phyloP scores from a whole-genome alignment of 2,329 filamentous ascomycete species.

The Sclerotinia borealis region DNA sequence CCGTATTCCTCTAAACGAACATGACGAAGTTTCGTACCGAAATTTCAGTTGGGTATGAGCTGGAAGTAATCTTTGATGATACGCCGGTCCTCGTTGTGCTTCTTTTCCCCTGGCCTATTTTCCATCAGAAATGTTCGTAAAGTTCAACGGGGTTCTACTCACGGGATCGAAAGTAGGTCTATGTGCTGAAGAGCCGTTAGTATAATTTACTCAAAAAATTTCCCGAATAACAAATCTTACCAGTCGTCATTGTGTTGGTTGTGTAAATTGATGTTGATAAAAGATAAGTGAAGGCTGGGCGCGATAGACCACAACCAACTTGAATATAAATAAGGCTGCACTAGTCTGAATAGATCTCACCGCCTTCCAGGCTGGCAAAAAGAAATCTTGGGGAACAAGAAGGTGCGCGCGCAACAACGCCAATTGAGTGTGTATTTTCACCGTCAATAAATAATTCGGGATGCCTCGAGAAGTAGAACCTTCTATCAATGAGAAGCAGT shows the following conservation, averaged over 20 bases:
- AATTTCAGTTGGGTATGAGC: conserved; percentile 92
- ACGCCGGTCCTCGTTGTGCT: conserved; percentile 84
- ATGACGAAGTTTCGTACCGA: conserved; percentile 43
- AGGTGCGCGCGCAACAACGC: not conserved
- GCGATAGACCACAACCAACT: not conserved
- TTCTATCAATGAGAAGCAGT: conserved; percentile 81
- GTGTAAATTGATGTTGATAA: not conserved
- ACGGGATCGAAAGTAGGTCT: conserved; percentile 96
- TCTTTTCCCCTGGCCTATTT: conserved; percentile 84
- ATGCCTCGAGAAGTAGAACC: conserved; percentile 94
- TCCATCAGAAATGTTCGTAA: conserved; percentile 12
- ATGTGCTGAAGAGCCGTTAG: conserved; percentile 45
- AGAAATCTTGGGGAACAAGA: conserved; percentile 5
- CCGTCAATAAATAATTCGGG: not conserved
- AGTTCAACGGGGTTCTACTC: conserved; percentile 30
- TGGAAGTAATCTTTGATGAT: conserved; percentile 91
- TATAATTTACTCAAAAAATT: not conserved
- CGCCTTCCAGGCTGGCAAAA: not conserved
- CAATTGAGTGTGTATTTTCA: not conserved
- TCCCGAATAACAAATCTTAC: conserved; percentile 19
- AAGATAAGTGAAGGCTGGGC: not conserved
- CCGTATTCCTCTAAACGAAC: not conserved
- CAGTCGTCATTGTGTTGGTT: conserved; percentile 45
- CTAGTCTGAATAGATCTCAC: not conserved
- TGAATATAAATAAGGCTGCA: not conserved